Percentiles rank a stretch among this genome's conserved stretches.
phyloP scores from a whole-genome alignment of 257 asterid species.

The Marsdenia floribunda region DNA sequence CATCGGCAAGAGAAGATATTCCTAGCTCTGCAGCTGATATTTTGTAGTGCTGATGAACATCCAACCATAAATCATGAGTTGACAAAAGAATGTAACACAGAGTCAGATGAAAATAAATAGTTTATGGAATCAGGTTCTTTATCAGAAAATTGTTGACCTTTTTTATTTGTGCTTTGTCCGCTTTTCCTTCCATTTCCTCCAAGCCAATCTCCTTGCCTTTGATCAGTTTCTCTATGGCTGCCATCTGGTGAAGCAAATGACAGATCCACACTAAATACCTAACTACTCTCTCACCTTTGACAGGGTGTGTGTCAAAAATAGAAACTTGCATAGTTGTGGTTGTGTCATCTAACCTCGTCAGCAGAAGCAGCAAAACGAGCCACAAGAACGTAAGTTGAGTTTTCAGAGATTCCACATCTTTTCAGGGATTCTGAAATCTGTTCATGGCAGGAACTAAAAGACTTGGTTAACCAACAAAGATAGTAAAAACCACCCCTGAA shows the following conservation, averaged over 20 bases:
- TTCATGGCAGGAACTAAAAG: background rate
- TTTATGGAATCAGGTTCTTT: too few species aligned
- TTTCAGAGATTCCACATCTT: slow-evolving; percentile 84
- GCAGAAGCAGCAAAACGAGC: slow-evolving; percentile 77
- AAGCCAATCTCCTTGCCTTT: slow-evolving; percentile 65
- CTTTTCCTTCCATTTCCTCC: slow-evolving; percentile 65
- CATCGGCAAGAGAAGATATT: slow-evolving; percentile 74
- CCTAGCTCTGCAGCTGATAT: slow-evolving; percentile 64
- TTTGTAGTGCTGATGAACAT: slow-evolving; percentile 63
- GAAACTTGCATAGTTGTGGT: background rate
- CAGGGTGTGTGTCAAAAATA: background rate
- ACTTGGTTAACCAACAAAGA: slow-evolving; percentile 10
- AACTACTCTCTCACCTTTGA: background rate
- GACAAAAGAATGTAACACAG: background rate
- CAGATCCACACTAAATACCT: slow-evolving; percentile 6
- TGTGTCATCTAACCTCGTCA: slow-evolving; percentile 54
- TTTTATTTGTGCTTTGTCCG: slow-evolving; percentile 65
- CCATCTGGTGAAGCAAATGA: slow-evolving; percentile 30
- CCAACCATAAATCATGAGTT: background rate
- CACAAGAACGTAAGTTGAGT: slow-evolving; percentile 68
- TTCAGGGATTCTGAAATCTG: slow-evolving; percentile 88
- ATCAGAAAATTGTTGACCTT: slow-evolving; percentile 39
- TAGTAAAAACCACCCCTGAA: background rate
- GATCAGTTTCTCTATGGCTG: slow-evolving; percentile 46
- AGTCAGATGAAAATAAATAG: background rate